These are phyloP conservation scores for Spathaspora sp. DNA, from an alignment of 1,139 yeast species.

Conservation along the genomic window DNA sequence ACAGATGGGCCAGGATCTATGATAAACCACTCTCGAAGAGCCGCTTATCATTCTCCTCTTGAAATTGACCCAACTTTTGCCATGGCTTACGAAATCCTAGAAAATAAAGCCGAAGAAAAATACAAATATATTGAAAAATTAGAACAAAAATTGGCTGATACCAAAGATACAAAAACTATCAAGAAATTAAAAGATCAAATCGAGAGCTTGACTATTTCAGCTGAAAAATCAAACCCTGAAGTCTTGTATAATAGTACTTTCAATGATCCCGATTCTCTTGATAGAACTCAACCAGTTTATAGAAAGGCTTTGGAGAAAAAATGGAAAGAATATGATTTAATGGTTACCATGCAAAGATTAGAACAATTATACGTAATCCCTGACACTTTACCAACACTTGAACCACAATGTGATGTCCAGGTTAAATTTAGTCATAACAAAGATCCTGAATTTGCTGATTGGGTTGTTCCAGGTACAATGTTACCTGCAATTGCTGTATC, in stretches of 20 bases:
- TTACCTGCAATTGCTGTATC: constrained; percentile 73
- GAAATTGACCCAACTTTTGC: constrained; percentile 74
- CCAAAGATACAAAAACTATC: constrained; percentile 10
- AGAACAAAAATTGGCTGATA: constrained; percentile 7
- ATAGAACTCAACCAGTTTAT: constrained; percentile 76
- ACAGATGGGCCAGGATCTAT: constrained; percentile 33
- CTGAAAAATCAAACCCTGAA: constrained; percentile 79
- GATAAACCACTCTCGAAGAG: constrained; percentile 15
- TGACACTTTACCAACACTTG: constrained; percentile 87
- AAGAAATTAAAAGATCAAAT: constrained; percentile 14
- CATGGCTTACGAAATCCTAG: constrained; percentile 60
- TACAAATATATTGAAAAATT: constrained; percentile 22
- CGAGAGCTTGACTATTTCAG: constrained; percentile 30
- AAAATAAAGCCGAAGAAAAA: constrained; percentile 35
- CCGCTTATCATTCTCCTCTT: constrained; percentile 60
- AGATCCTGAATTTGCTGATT: constrained; percentile 47
- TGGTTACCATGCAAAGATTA: constrained; percentile 82
- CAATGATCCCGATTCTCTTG: constrained; percentile 47
- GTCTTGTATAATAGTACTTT: constrained; percentile 65
- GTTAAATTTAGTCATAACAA: constrained; percentile 73
- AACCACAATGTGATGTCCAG: constrained; percentile 76
- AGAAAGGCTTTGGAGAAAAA: constrained; percentile 64
- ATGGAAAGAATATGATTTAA: constrained; percentile 70
- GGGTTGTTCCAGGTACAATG: constrained; percentile 78
- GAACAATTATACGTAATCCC: constrained; percentile 87